phyloP scores from a whole-genome alignment of 179 eudicot genomes.

The Camellia oleifera region DNA sequence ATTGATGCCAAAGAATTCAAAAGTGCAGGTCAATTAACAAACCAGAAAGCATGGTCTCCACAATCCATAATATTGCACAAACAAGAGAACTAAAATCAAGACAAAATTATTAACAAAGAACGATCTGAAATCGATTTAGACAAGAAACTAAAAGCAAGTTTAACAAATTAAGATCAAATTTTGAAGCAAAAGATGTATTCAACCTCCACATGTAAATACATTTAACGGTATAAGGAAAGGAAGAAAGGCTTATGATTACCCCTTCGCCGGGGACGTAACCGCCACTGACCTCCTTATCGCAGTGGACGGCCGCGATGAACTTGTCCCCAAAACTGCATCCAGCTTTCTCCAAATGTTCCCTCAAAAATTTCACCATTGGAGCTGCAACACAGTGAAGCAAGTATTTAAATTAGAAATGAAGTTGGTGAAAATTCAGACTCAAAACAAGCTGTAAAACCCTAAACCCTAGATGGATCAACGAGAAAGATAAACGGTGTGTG shows the following conservation, averaged over 20 bases:
- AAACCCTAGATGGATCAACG: conserved; percentile 1
- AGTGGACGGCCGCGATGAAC: conserved; percentile 67
- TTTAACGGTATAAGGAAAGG: too few relatives aligned
- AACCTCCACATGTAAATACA: too few relatives aligned
- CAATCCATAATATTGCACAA: neutral
- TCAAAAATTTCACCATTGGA: conserved; percentile 79
- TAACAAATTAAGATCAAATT: neutral
- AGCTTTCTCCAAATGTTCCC: conserved; percentile 63
- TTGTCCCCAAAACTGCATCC: conserved; percentile 65
- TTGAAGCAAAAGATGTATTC: neutral
- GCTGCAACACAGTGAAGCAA: conserved; percentile 27
- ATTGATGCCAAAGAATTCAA: neutral
- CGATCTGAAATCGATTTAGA: neutral
- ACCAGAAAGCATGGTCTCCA: neutral
- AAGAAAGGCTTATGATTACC: conserved; percentile 29
- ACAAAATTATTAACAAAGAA: neutral
- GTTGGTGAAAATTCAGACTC: neutral
- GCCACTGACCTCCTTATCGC: conserved; percentile 43
- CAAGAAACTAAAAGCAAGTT: neutral
- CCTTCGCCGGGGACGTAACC: conserved; percentile 68
- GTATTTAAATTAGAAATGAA: neutral
- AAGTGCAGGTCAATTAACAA: neutral
- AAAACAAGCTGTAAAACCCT: conserved; percentile 3
- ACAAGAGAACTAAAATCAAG: neutral
- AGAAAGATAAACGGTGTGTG: neutral